Base-by-base conservation (phyloP, 306 rosid genomes). In the Malus domestica region DNA sequence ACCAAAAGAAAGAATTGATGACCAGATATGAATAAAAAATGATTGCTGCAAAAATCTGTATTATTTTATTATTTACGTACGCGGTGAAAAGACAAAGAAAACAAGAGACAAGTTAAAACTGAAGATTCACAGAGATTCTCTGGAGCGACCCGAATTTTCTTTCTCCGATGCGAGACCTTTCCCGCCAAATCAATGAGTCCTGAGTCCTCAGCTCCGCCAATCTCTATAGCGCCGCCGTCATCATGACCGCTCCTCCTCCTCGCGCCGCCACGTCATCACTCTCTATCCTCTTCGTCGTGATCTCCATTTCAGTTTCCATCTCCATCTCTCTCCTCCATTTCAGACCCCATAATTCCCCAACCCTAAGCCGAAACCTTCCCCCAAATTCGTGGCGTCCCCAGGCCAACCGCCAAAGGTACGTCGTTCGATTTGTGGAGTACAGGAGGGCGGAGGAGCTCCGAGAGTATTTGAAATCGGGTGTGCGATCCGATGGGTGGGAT, bases 401-500 rank as follows among this genome's bases (percentile, higher is more conserved):
- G 73, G 68, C 67, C 78, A 27, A 71, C 42, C 77, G 80, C 44
- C 79, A 68, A n/a, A 87, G 87, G 83, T 88, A 90, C 90, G 85
- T 95, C 80, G 90, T 92, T 5, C 89, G 97, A 32, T 95, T 95
- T 76, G 44, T 78, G 4, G 77, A 88, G 44, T 95, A 95, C 89
- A 85, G 77, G 72, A 58, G 68, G 55, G 86, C 91, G 70, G 84
- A 86, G 19, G 85, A 80, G 57, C 96, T 89, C 79, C 89, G 89
- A 10, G 71, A 78, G 4, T 95, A 95, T 74, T 86, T 95, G 32
- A 80, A 85, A 64, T 86, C 85, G 23, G 67, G 76, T 9, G 73
- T 92, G 64, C 82, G 81, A 75, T 87, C 83, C 69, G 70, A 66
- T 19, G 92, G 92, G 16, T 95, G 97, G 99, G 81, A 76, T 19